Conservation (phyloP, 768 basidiomycete genomes). For the Steccherinum ochraceum region DNA sequence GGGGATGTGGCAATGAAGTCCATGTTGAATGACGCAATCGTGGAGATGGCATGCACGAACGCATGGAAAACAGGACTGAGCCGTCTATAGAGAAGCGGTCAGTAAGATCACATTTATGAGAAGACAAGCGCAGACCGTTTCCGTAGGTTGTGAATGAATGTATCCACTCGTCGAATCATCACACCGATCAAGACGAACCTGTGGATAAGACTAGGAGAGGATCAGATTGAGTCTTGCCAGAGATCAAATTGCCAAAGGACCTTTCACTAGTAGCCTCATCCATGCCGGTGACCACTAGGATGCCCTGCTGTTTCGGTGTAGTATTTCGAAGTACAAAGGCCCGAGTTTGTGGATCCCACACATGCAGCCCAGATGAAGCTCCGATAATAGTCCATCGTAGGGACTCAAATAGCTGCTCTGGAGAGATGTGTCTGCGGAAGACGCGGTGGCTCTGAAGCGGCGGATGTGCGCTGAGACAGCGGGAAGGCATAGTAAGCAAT, state of each 20-base stretch:
- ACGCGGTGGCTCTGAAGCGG: constrained; percentile 31
- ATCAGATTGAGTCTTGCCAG: not conserved
- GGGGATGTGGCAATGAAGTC: constrained; percentile 27
- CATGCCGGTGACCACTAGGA: constrained; percentile 49
- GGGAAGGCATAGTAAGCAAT: constrained; percentile 6
- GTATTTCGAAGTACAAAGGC: constrained; percentile 46
- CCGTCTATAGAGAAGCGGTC: not conserved
- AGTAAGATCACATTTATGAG: not conserved
- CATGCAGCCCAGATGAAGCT: constrained; percentile 57
- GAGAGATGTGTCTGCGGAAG: constrained; percentile 38
- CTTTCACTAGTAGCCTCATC: constrained; percentile 52
- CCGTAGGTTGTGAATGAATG: constrained; percentile 40
- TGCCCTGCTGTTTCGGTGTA: constrained; percentile 25
- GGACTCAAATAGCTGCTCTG: constrained; percentile 42
- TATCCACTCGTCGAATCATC: constrained; percentile 59
- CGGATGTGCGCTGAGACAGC: constrained; percentile 54
- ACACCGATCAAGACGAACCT: constrained; percentile 69
- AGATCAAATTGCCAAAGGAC: constrained; percentile 28
- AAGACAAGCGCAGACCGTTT: constrained; percentile 34
- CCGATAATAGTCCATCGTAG: constrained; percentile 58
- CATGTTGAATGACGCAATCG: constrained; percentile 46
- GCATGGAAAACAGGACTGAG: constrained; percentile 44
- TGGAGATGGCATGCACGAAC: constrained; percentile 59
- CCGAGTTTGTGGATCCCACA: constrained; percentile 53
- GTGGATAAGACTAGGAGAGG: constrained; percentile 39